Percentiles rank a stretch among this genome's conserved stretches.
Evolutionary conservation across 2,329 filamentous ascomycete species (phyloP).

Genomic region (Chrysosporium keratinophilum): DNA sequence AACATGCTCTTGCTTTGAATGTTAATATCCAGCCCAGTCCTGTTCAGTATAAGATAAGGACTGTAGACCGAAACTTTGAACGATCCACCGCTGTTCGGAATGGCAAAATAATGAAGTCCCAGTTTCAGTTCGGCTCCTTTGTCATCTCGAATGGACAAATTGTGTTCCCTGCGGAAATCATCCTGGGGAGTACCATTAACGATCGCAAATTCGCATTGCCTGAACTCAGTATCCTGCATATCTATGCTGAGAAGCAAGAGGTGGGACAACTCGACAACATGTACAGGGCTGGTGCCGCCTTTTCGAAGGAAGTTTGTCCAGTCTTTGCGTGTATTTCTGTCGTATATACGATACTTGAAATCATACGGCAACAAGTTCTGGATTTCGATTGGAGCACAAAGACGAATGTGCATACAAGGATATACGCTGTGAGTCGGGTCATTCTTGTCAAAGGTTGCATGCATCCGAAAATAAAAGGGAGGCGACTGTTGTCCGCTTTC

Average conservation of each 20-base stretch:
- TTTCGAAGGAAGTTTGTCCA: slow-evolving; percentile 98
- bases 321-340: slow-evolving; percentile 96
- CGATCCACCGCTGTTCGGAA: slow-evolving; percentile 84
- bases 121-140: slow-evolving; percentile 69
- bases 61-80: slow-evolving; percentile 95
- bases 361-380: slow-evolving; percentile 94
- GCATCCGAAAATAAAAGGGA: slow-evolving; percentile 94
- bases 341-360: slow-evolving; percentile 98
- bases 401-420: slow-evolving; percentile 84
- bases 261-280: slow-evolving; percentile 92
- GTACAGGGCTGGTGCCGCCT: slow-evolving; percentile 90
- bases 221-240: slow-evolving; percentile 92
- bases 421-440: slow-evolving; percentile 78
- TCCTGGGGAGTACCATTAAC: slow-evolving; percentile 83
- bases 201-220: slow-evolving; percentile 90
- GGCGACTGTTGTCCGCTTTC: slow-evolving; percentile 66
- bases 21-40: slow-evolving; percentile 79
- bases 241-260: slow-evolving; percentile 85
- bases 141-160: slow-evolving; percentile 71
- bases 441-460: slow-evolving; percentile 71
- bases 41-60: slow-evolving; percentile 89
- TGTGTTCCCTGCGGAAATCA: slow-evolving; percentile 77
- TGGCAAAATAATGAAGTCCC: slow-evolving; percentile 78
- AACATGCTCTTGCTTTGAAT: slow-evolving; percentile 84
- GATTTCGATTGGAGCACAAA: slow-evolving; percentile 85